Evolutionary conservation across 257 asterid species (phyloP).

Genomic region (Nicotiana noctiflora): DNA sequence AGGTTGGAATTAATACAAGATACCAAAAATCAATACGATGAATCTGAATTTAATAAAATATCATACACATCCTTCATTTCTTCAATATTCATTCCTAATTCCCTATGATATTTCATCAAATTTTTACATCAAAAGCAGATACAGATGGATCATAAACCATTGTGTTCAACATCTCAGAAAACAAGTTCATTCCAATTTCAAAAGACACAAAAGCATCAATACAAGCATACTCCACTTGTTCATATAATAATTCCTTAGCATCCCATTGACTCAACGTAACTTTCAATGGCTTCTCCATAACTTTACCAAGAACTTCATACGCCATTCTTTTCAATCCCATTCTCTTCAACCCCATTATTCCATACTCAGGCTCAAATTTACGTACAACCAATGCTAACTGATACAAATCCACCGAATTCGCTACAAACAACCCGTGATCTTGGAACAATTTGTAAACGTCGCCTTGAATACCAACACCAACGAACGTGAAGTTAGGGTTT

Average conservation of each 20-base stretch:
- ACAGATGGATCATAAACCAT: background rate
- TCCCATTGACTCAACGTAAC: slow-evolving; percentile 54
- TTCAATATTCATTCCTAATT: too few relatives aligned
- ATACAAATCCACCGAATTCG: slow-evolving; percentile 38
- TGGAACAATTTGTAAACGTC: background rate
- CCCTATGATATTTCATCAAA: too few relatives aligned
- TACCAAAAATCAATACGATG: background rate
- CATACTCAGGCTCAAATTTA: slow-evolving; percentile 11
- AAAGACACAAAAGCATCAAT: slow-evolving; percentile 47
- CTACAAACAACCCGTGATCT: background rate
- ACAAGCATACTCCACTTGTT: slow-evolving; percentile 42
- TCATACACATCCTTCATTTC: too few relatives aligned
- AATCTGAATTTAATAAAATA: too few relatives aligned
- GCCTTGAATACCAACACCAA: background rate
- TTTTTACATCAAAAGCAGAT: too few relatives aligned
- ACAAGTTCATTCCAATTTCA: slow-evolving; percentile 36
- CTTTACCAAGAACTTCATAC: slow-evolving; percentile 27
- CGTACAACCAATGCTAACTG: slow-evolving; percentile 26
- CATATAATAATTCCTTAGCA: slow-evolving; percentile 23
- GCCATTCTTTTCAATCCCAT: slow-evolving; percentile 35
- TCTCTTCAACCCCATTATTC: slow-evolving; percentile 10
- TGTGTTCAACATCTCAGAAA: background rate
- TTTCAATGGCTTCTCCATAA: slow-evolving; percentile 28
- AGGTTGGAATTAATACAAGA: background rate
- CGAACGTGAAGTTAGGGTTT: background rate